Evolutionary conservation across 768 basidiomycete genomes (phyloP).

Genomic region (Chalciporus pseudorubinellus): DNA sequence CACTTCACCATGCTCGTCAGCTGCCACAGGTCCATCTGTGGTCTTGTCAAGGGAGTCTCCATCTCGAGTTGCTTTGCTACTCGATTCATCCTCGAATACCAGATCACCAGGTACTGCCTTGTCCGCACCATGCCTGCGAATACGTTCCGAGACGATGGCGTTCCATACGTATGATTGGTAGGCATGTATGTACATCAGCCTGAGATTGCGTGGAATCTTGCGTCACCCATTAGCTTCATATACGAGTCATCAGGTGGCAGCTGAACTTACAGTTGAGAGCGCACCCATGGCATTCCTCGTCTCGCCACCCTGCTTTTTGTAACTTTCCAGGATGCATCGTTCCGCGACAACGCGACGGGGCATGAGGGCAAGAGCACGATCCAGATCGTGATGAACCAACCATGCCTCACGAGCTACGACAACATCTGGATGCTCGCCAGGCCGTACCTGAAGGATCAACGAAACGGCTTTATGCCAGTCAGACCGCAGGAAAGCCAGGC

Average conservation of each 20-base stretch:
- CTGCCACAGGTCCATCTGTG: constrained; percentile 28
- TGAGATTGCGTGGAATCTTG: constrained; percentile 94
- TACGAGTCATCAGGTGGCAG: neutral
- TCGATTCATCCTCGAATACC: constrained; percentile 59
- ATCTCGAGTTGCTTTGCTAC: constrained; percentile 20
- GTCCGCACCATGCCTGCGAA: constrained; percentile 71
- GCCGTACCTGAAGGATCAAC: constrained; percentile 75
- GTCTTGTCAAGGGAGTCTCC: constrained; percentile 31
- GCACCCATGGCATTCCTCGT: constrained; percentile 85
- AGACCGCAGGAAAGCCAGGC: constrained; percentile 82
- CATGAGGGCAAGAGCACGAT: constrained; percentile 80
- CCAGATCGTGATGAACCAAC: constrained; percentile 78
- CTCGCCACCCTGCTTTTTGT: constrained; percentile 74
- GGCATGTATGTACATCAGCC: constrained; percentile 97
- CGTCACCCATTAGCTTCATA: constrained; percentile 2
- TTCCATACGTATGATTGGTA: constrained; percentile 99
- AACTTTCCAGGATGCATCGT: constrained; percentile 87
- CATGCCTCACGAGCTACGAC: constrained; percentile 80
- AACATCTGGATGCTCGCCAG: constrained; percentile 94
- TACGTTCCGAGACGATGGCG: constrained; percentile 90
- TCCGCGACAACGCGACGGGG: constrained; percentile 93
- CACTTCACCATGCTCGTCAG: constrained; percentile 35
- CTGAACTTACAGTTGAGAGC: constrained; percentile 64
- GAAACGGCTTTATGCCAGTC: constrained; percentile 89
- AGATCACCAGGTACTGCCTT: constrained; percentile 84